Evolutionary conservation across 148 eudicot species (phyloP).

Genomic region (Chenopodium suecicum): DNA sequence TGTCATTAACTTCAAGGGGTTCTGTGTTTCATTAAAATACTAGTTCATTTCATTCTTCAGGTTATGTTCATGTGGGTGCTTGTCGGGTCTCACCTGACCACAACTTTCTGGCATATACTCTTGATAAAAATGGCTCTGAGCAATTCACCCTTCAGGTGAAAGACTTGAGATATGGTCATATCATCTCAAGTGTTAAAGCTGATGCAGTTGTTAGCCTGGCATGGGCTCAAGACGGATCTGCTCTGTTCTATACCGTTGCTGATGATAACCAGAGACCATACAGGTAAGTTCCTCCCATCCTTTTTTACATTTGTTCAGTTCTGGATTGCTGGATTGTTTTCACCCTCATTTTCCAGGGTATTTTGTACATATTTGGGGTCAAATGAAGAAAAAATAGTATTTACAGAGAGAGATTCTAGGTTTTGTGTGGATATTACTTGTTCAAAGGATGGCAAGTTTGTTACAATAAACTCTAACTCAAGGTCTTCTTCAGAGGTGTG

Average conservation of each 20-base stretch:
- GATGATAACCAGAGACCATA: constrained; percentile 88
- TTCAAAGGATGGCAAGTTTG: constrained; percentile 92
- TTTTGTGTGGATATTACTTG: constrained; percentile 88
- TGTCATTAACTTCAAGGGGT: not conserved
- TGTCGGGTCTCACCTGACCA: constrained; percentile 96
- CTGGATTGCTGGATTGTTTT: constrained; percentile 20
- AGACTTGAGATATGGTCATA: constrained; percentile 52
- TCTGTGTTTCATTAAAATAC: not conserved
- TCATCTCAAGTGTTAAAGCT: constrained; percentile 46
- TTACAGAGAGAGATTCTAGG: constrained; percentile 72
- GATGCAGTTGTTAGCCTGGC: constrained; percentile 86
- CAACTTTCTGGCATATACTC: constrained; percentile 81
- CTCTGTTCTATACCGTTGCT: constrained; percentile 70
- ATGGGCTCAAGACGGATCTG: constrained; percentile 75
- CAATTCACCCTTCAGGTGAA: constrained; percentile 75
- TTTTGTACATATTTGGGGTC: constrained; percentile 57
- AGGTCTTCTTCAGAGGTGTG: constrained; percentile 96
- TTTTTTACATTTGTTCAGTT: constrained; percentile 18
- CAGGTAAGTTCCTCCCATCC: constrained; percentile 48
- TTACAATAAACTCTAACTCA: constrained; percentile 94
- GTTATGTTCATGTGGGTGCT: constrained; percentile 93
- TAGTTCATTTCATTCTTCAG: constrained; percentile 33
- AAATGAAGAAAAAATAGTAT: constrained; percentile 44
- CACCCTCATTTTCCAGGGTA: constrained; percentile 50
- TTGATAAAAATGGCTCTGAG: constrained; percentile 78